Percentiles rank a stretch among this genome's conserved stretches.
These are phyloP conservation scores for Ilyonectria destructans DNA, from an alignment of 2,329 filamentous ascomycete species.

Conservation along the genomic window DNA sequence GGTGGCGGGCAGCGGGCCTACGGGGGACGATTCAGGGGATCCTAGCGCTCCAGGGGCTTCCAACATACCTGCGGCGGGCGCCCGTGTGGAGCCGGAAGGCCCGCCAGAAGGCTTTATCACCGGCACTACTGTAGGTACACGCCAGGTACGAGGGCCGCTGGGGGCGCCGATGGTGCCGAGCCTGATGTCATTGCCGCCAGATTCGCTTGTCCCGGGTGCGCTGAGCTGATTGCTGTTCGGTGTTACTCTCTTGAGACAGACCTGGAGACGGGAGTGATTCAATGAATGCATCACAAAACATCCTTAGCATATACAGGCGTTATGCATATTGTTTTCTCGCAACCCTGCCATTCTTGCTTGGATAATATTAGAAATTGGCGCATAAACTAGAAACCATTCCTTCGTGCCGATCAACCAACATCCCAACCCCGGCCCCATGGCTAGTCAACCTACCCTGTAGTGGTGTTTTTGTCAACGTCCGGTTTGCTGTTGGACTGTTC, in stretches of 20 bases:
- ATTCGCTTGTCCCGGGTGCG: not conserved
- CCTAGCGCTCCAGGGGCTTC: not conserved
- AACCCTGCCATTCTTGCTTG: not conserved
- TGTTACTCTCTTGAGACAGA: not conserved
- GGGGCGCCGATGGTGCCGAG: conserved; percentile 1
- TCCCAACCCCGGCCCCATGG: not conserved
- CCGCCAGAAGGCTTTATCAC: conserved; percentile 16
- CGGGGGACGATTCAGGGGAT: not conserved
- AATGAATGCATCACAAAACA: not conserved
- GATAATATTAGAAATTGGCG: not conserved
- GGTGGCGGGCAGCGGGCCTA: not conserved
- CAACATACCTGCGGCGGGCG: not conserved
- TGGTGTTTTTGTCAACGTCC: too few relatives aligned
- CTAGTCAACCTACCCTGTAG: not conserved
- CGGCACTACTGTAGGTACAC: conserved; percentile 31
- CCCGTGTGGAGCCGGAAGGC: conserved; percentile 7
- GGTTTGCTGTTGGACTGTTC: not conserved
- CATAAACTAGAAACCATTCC: not conserved
- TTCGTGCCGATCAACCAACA: not conserved
- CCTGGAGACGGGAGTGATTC: not conserved
- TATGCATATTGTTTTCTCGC: not conserved
- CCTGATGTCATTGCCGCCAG: conserved; percentile 9
- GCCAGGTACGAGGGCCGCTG: not conserved
- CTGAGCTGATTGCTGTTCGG: not conserved
- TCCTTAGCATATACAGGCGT: not conserved